Evolutionary conservation across 2,329 filamentous ascomycete species (phyloP).

Genomic region (Microcera coccophila): DNA sequence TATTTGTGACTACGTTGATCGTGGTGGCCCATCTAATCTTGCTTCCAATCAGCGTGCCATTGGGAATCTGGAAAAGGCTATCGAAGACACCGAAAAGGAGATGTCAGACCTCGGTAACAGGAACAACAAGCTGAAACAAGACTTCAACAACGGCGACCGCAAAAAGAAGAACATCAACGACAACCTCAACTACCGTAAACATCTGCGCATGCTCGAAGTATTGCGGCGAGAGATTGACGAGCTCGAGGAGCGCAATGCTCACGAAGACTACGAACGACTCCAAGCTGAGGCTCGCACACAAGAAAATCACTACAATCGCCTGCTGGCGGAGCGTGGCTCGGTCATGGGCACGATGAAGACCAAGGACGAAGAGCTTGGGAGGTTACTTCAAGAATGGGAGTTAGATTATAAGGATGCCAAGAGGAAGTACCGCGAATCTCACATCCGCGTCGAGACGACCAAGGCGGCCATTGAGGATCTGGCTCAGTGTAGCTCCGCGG

Average conservation of each 20-base stretch:
- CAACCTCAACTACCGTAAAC: constrained; percentile 81
- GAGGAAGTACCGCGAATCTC: constrained; percentile 75
- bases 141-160: constrained; percentile 73
- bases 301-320: constrained; percentile 63
- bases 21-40: constrained; percentile 70
- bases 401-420: constrained; percentile 82
- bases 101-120: constrained; percentile 62
- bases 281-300: constrained; percentile 63
- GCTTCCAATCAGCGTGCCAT: constrained; percentile 67
- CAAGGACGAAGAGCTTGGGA: constrained; percentile 75
- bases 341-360: constrained; percentile 76
- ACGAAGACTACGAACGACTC: constrained; percentile 75
- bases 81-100: constrained; percentile 63
- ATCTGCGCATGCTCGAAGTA: constrained; percentile 62
- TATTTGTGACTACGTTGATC: constrained; percentile 74
- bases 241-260: constrained; percentile 74
- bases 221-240: constrained; percentile 68
- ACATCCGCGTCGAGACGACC: constrained; percentile 86
- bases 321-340: constrained; percentile 68
- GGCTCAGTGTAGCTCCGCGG: constrained; percentile 72
- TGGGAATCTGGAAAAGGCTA: constrained; percentile 60
- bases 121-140: constrained; percentile 73
- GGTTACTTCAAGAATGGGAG: constrained; percentile 75
- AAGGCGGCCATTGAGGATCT: constrained; percentile 92
- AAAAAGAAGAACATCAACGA: constrained; percentile 84